Evolutionary conservation across 1,284 basidiomycete genomes (phyloP), one percentile per base, ranked within the genome.

Genomic region (Pseudozyma hubeiensis): DNA sequence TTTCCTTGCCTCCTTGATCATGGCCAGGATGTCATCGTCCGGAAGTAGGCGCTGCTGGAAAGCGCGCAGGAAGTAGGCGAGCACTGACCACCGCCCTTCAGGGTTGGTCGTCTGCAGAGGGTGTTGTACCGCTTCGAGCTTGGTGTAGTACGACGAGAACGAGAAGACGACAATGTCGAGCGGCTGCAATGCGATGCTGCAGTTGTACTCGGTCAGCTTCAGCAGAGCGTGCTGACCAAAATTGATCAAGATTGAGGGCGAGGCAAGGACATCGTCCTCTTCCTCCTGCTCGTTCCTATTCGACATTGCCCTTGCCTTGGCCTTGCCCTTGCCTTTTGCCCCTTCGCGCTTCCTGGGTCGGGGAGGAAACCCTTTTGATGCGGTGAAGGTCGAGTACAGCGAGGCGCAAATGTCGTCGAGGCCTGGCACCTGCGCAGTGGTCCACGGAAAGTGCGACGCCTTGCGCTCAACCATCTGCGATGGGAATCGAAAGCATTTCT

Each of bases 101-200:
- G 47, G 17, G 7, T 8, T 6, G 9, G 10, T 19, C 24, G 24
- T 2, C 17, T 13, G 3, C 9, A 4, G 9, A 4, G 9, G n/a
- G 19, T 47, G 19, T 13, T 33, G 30, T 4, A 43, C 17, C 6
- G 39, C 10, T 29, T 43, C 37, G 13, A 43, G 13, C 43, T 33
- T 51, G 33, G 44, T 1, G 9, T 31, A 30, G 24, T 30, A 34
- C 8, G 49, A 6, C 8, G n/a, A 1, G 30, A 40, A 48, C 24
- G 35, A 37, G 35, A 37, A 37, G 31, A 57, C 7, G 4, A 57
- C 47, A 17, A 57, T 24, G n/a, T 57, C 55, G 39, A 57, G 40
- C 7, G 55, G 56, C 48, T 51, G 33, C 24, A 59, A 40, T 47
- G 44, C 43, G 49, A 59, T 10, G 19, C 33, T 31, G 43, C 49